Evolutionary conservation across 306 rosid genomes (phyloP), one percentile per base, ranked within the genome.

Genomic region (Ormosia emarginata): DNA sequence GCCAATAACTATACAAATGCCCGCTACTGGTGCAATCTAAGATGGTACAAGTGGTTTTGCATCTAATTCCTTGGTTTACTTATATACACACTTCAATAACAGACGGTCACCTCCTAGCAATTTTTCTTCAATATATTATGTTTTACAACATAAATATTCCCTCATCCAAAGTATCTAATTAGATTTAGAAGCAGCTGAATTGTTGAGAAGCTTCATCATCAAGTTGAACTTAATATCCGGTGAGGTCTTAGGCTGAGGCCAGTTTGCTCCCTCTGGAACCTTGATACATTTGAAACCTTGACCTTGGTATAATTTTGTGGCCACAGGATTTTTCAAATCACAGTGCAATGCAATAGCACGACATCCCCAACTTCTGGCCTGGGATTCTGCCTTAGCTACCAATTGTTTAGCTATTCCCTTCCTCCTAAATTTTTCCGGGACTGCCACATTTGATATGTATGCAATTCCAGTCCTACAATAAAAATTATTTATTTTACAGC

Each of bases 201-300:
- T 74, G 85, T 86, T 87, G 59, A 96, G 86, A 91, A 92, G 91
- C 94, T 96, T 96, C 99, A 96, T 96, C 99, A 96, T 96, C 90
- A 96, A 93, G 83, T 70, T 81, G 90, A 92, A 96, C 67, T 57
- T 86, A 30, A 88, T 75, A 81, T 96, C 92, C 0, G 98, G 94
- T n/a, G 91, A 88, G 39, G 97, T 93, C 89, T 84, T 96, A n/a
- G 99, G 99, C 76, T 86, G 91, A 15, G 98, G 99, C 99, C 99
- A 96, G 65, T 88, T 91, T 58, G 99, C 97, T 85, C 97, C 98
- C 82, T 86, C 92, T 9, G 99, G 99, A 75, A 95, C 92, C 86
- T 87, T 93, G 53, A 96, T 82, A 67, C 82, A 65, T 81, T 84
- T 95, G 93, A 89, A 93, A 71, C 99, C 98, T 84, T 88, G 94